A percentile compares a stretch with the other conserved stretches of the same genome.
Conservation (phyloP, 768 basidiomycete genomes). For the Mrakia gelida region DNA sequence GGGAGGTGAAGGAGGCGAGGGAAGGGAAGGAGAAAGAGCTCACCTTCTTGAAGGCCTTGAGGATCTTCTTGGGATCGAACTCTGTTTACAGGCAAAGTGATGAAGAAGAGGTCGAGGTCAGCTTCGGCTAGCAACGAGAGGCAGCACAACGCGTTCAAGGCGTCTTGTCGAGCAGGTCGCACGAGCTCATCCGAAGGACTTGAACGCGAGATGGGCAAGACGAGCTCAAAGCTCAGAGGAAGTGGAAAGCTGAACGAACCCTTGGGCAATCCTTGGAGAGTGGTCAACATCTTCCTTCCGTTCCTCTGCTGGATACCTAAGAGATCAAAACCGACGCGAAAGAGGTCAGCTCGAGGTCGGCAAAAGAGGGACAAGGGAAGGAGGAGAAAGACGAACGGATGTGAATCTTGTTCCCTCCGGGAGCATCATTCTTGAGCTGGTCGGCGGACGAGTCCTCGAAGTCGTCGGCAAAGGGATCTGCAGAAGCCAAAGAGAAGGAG, state of each 20-base stretch:
- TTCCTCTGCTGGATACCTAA: slow-evolving; percentile 92
- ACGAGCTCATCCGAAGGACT: neutral
- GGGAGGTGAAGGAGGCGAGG: neutral
- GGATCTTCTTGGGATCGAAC: slow-evolving; percentile 94
- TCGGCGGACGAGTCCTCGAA: slow-evolving; percentile 52
- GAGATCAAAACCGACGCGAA: neutral
- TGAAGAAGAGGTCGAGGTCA: neutral
- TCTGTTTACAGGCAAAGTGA: slow-evolving; percentile 50
- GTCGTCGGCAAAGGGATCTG: slow-evolving; percentile 93
- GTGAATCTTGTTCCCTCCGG: slow-evolving; percentile 46
- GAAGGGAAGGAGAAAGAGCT: slow-evolving; percentile 4
- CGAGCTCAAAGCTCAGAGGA: slow-evolving; percentile 20
- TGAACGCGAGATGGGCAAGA: neutral
- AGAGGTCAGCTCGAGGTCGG: neutral
- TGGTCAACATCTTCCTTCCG: slow-evolving; percentile 97
- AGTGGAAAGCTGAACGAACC: slow-evolving; percentile 51
- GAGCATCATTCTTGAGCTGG: slow-evolving; percentile 42
- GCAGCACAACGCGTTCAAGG: neutral
- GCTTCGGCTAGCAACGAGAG: neutral
- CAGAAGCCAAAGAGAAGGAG: neutral
- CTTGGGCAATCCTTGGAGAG: slow-evolving; percentile 89
- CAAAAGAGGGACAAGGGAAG: neutral
- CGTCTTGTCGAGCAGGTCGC: neutral
- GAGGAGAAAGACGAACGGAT: slow-evolving; percentile 42
- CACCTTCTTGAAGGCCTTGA: slow-evolving; percentile 99